Evolutionary conservation across 371 early-diverging fungal genomes (phyloP).

Genomic region (Mucor piriformis): DNA sequence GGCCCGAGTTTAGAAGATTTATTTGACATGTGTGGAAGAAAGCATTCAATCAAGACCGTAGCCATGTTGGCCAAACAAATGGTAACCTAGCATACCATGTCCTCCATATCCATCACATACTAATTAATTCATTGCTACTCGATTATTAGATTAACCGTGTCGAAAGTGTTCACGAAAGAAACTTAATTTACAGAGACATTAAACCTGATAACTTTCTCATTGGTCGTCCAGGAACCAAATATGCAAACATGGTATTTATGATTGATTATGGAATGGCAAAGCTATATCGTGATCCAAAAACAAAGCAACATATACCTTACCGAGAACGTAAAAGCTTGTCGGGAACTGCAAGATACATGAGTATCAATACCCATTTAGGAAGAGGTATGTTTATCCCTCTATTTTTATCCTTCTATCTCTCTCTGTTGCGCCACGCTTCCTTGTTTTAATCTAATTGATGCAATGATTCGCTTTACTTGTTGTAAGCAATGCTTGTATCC

Average conservation of each 20-base stretch:
- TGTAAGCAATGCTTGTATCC: neutral
- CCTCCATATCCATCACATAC: too few species aligned
- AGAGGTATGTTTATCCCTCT: slow-evolving; percentile 36
- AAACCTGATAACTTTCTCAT: slow-evolving; percentile 99
- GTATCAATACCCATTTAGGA: slow-evolving; percentile 94
- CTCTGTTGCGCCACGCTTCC: too few species aligned
- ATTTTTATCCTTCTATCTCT: neutral
- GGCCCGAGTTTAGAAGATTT: slow-evolving; percentile 95
- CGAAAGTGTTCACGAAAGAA: slow-evolving; percentile 95
- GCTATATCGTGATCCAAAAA: slow-evolving; percentile 87
- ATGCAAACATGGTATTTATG: slow-evolving; percentile 69
- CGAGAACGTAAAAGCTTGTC: slow-evolving; percentile 87
- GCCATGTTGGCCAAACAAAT: slow-evolving; percentile 96
- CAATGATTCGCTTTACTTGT: neutral
- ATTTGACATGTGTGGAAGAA: slow-evolving; percentile 91
- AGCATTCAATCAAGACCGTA: slow-evolving; percentile 90
- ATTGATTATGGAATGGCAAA: slow-evolving; percentile 98
- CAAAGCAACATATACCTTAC: slow-evolving; percentile 90
- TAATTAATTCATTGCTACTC: too few species aligned
- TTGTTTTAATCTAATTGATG: neutral
- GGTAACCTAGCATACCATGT: too few species aligned
- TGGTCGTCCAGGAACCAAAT: slow-evolving; percentile 73
- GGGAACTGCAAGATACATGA: slow-evolving; percentile 97
- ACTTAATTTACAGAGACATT: slow-evolving; percentile 98
- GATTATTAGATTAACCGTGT: slow-evolving; percentile 79